phyloP scores from a whole-genome alignment of 805 yeast species.

The Priceomyces castillae region DNA sequence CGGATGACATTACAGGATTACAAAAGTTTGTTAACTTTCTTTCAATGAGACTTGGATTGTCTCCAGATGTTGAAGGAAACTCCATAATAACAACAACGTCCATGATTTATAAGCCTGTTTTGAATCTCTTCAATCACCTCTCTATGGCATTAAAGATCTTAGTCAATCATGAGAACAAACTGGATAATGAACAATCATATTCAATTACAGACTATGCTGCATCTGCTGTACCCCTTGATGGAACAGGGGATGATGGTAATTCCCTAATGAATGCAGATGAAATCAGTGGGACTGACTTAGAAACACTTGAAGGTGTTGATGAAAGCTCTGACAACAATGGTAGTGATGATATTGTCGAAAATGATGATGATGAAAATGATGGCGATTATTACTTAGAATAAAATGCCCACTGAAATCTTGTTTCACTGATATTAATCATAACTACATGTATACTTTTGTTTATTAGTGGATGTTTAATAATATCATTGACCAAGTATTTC shows the following conservation, averaged over 20 bases:
- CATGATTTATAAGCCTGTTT: slow-evolving; percentile 25
- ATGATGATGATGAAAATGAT: slow-evolving; percentile 20
- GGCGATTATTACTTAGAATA: slow-evolving; percentile 6
- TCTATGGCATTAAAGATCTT: slow-evolving; percentile 23
- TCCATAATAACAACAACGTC: slow-evolving; percentile 15
- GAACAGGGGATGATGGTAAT: not conserved
- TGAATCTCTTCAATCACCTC: slow-evolving; percentile 29
- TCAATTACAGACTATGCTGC: too few species aligned
- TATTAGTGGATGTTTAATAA: too few species aligned
- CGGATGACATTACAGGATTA: slow-evolving; percentile 28
- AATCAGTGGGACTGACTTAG: not conserved
- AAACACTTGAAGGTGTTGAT: slow-evolving; percentile 10
- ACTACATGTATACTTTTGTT: too few species aligned
- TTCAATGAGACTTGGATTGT: slow-evolving; percentile 19
- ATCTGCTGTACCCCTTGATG: too few species aligned
- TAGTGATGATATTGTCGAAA: slow-evolving; percentile 10
- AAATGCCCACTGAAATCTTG: too few species aligned
- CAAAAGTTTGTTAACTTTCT: slow-evolving; percentile 24
- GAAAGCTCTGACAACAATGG: slow-evolving; percentile 10
- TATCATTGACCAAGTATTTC: too few species aligned
- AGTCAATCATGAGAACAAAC: not conserved
- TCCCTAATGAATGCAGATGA: not conserved
- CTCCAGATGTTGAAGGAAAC: slow-evolving; percentile 1
- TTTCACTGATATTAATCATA: too few species aligned
- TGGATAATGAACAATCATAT: too few species aligned